Evolutionary conservation across 345 rosid genomes (phyloP).

Genomic region (Ceriops tagal): DNA sequence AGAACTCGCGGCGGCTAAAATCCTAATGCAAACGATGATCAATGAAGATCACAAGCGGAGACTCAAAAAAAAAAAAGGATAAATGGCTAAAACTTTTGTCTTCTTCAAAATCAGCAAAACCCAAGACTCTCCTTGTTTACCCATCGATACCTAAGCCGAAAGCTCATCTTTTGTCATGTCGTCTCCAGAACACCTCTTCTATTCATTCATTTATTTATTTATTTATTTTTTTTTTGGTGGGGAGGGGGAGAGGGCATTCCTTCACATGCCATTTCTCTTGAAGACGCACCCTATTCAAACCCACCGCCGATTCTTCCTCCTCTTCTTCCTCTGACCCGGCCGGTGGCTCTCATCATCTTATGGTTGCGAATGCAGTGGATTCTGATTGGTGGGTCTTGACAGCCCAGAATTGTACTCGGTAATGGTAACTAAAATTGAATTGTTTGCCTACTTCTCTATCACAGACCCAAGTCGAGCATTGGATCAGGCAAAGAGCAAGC

Average conservation of each 20-base stretch:
- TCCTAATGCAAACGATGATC: not conserved
- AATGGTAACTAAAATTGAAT: constrained; percentile 74
- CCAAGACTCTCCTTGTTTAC: constrained; percentile 38
- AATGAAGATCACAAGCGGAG: not conserved
- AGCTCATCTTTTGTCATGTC: constrained; percentile 5
- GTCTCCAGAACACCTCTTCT: not conserved
- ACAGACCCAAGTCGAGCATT: constrained; percentile 66
- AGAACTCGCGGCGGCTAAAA: too few relatives aligned
- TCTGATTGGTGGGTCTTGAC: constrained; percentile 83
- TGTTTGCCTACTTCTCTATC: constrained; percentile 66
- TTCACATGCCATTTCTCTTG: not conserved
- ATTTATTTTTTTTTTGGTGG: not conserved
- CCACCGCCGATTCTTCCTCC: not conserved
- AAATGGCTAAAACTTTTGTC: constrained; percentile 40
- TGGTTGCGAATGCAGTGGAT: constrained; percentile 85
- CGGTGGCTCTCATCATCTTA: constrained; percentile 50
- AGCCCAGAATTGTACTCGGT: constrained; percentile 70
- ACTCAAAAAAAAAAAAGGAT: constrained; percentile 25
- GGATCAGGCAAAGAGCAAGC: constrained; percentile 84
- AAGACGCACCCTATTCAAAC: not conserved
- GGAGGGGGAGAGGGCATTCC: not conserved
- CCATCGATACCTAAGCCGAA: constrained; percentile 3
- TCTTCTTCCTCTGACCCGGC: constrained; percentile 35
- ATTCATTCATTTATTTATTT: too few relatives aligned
- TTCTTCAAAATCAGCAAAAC: constrained; percentile 40